A percentile compares a stretch with the other conserved stretches of the same genome.
These are phyloP conservation scores for Quaeritorhiza haematococci DNA, from an alignment of 371 early-diverging fungal genomes.

Conservation along the genomic window DNA sequence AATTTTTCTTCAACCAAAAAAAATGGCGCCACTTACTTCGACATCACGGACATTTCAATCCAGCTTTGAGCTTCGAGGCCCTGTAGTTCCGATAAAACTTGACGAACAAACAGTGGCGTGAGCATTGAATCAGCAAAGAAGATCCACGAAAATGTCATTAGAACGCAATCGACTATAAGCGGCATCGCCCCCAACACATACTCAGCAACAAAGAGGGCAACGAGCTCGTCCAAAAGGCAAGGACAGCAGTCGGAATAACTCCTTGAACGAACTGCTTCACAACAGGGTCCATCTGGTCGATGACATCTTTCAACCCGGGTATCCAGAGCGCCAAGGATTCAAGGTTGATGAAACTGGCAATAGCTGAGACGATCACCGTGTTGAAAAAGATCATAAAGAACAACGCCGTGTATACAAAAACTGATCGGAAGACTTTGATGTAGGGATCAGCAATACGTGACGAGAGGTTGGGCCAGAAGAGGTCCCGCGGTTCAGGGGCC, in stretches of 20 bases:
- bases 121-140: too few relatives aligned
- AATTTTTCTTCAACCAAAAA: too few relatives aligned
- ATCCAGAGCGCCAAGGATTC: constrained; percentile 61
- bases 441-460: constrained; percentile 43
- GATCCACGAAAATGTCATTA: too few relatives aligned
- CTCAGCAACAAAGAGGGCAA: constrained; percentile 65
- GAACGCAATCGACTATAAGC: too few relatives aligned
- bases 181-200: too few relatives aligned
- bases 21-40: constrained; percentile 53
- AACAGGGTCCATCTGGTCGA: constrained; percentile 44
- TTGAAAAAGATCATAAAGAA: constrained; percentile 32
- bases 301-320: constrained; percentile 44
- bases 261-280: constrained; percentile 54
- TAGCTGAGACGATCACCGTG: constrained; percentile 64
- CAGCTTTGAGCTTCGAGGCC: constrained; percentile 64
- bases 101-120: background rate
- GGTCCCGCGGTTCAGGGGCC: constrained; percentile 90
- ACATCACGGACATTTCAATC: constrained; percentile 61
- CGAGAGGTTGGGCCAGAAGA: constrained; percentile 81
- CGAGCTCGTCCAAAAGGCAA: constrained; percentile 63
- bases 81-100: constrained; percentile 44
- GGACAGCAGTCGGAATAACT: constrained; percentile 57
- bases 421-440: constrained; percentile 41
- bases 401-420: constrained; percentile 34
- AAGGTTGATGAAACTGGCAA: constrained; percentile 65